Conservation (phyloP, 2,329 filamentous ascomycete species). For the Fusarium vanettenii region DNA sequence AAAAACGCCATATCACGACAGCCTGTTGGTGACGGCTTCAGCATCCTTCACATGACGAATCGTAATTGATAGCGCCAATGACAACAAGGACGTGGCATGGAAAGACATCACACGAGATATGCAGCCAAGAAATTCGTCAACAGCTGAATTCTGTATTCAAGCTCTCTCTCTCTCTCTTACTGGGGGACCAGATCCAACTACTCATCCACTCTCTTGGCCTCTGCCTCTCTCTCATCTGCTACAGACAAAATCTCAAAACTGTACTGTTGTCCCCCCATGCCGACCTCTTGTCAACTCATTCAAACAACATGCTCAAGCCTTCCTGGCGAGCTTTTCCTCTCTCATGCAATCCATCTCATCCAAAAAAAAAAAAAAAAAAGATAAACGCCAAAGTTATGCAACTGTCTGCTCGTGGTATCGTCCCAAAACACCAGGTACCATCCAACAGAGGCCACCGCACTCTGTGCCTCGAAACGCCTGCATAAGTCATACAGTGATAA, state of each 20-base stretch:
- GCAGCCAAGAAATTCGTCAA: constrained; percentile 1
- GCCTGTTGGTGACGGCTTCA: neutral
- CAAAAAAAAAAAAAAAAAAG: constrained; percentile 18
- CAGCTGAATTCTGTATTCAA: neutral
- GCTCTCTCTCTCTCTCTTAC: neutral
- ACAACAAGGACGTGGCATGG: neutral
- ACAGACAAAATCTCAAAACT: neutral
- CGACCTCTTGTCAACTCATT: neutral
- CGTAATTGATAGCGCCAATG: neutral
- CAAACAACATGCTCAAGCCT: constrained; percentile 27
- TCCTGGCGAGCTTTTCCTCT: constrained; percentile 12
- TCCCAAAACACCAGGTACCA: constrained; percentile 31
- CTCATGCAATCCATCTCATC: constrained; percentile 12
- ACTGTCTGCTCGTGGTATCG: constrained; percentile 39
- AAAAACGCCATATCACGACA: constrained; percentile 5
- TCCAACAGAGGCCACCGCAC: constrained; percentile 18
- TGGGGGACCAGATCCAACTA: neutral
- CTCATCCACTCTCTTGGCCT: neutral
- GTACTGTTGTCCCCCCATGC: neutral
- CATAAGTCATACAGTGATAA: constrained; percentile 17
- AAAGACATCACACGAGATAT: neutral
- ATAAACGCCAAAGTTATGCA: constrained; percentile 36
- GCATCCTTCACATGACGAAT: neutral
- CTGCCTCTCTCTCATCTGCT: neutral
- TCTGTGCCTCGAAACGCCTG: constrained; percentile 34